A percentile compares a stretch with the other conserved stretches of the same genome.
These are phyloP conservation scores for Scheffersomyces amazonensis DNA, from an alignment of 805 yeast genomes.

Conservation along the genomic window DNA sequence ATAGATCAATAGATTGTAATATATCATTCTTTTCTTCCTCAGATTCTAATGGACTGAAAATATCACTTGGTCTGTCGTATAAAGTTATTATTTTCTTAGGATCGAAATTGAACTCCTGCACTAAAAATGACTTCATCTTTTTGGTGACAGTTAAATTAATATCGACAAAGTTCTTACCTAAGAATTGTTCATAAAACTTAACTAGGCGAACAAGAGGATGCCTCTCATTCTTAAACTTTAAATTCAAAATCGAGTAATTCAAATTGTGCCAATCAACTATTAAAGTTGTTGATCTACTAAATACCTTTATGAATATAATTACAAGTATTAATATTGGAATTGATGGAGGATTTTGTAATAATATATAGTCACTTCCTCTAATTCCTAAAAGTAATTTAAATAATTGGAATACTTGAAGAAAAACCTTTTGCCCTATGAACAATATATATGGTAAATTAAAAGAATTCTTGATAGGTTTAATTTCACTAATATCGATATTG, in stretches of 20 bases:
- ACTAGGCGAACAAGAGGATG: constrained; percentile 65
- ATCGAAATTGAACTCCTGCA: constrained; percentile 50
- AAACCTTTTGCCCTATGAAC: constrained; percentile 59
- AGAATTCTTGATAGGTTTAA: constrained; percentile 38
- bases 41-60: constrained; percentile 51
- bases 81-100: constrained; percentile 54
- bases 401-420: constrained; percentile 51
- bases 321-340: constrained; percentile 74
- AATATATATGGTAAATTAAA: constrained; percentile 48
- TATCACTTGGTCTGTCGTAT: constrained; percentile 82
- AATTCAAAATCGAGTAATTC: constrained; percentile 76
- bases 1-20: constrained; percentile 22
- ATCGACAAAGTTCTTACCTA: constrained; percentile 59
- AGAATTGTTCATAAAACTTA: constrained; percentile 57
- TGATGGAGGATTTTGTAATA: constrained; percentile 92
- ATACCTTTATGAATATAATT: constrained; percentile 48
- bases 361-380: constrained; percentile 61
- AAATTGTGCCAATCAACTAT: constrained; percentile 96
- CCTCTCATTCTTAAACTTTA: constrained; percentile 50
- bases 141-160: constrained; percentile 79
- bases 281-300: constrained; percentile 54
- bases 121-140: constrained; percentile 63
- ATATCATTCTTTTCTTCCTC: constrained; percentile 32
- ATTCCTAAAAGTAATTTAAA: constrained; percentile 47
- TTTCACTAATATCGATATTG: constrained; percentile 50